Evolutionary conservation across 352 stramenopile genomes (phyloP), one percentile per base, ranked within the genome.

Genomic region (Peronospora destructor): DNA sequence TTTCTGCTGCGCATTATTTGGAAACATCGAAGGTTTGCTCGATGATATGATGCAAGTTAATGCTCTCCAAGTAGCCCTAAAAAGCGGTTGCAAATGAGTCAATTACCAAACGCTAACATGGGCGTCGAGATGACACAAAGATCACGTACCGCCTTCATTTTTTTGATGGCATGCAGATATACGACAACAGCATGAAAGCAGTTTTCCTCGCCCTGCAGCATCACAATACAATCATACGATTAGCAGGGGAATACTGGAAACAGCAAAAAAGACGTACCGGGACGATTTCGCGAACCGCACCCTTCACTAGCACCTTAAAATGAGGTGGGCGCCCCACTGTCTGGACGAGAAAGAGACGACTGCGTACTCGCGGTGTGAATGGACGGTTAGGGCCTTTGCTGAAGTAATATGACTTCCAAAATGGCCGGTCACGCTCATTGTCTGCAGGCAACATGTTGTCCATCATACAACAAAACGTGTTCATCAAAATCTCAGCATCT

Each of bases 381-480:
- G 80, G 80, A 17, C 76, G 72, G 21, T 76, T 80, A 14, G 80
- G 82, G 6, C 73, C 66, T 40, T 87, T 86, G 50, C 60, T 68
- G 34, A 88, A 67, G 48, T 87, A 93, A 54, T 89, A 90, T 7
- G 77, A 83, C 40, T 85, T 85, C 68, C 73, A 84, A 60, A 93
- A 93, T 43, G 82, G 79, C 2, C 82, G 77, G 48, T 90, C 79
- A 28, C 72, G 77, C 51, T 85, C 79, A 45, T 76, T 84, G 41
- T 87, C 76, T 1, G 78, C 74, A 2, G 79, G 79, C 12, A 93
- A 58, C 66, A 87, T 77, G 55, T 93, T 90, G 67, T 93, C 82
- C 69, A 93, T 76, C 68, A 93, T 78, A 52, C 79, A 90, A 59
- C 79, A 91, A 34, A 93, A 90, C 16, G 85, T 76, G 56, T 93